Evolutionary conservation across 2,329 filamentous ascomycete species (phyloP).

Genomic region (Raffaelea albimanens): DNA sequence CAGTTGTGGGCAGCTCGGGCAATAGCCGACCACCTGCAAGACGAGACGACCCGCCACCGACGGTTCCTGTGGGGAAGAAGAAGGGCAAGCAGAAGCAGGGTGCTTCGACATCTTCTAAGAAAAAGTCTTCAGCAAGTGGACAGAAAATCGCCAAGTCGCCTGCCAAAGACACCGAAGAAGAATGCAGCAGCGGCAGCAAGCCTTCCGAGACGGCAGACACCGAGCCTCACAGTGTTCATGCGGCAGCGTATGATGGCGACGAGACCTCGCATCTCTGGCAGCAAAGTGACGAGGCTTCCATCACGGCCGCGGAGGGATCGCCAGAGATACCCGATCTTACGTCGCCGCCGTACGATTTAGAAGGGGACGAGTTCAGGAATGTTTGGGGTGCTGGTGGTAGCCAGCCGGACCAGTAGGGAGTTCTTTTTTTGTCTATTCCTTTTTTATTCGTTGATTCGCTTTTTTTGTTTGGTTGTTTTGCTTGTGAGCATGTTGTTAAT

Average conservation of each 20-base stretch:
- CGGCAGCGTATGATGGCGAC: constrained; percentile 1
- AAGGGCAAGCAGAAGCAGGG: constrained; percentile 14
- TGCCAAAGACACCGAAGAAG: constrained; percentile 6
- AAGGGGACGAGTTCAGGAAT: constrained; percentile 14
- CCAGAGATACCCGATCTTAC: not conserved
- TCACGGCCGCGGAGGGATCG: not conserved
- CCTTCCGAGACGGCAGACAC: not conserved
- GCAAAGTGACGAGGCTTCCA: constrained; percentile 2
- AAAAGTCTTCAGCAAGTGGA: constrained; percentile 1
- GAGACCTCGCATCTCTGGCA: constrained; percentile 15
- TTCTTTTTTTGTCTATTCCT: not conserved
- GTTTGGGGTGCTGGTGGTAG: constrained; percentile 12
- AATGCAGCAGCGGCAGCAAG: constrained; percentile 9
- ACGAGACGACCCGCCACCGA: not conserved
- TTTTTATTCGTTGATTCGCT: not conserved
- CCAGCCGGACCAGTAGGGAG: not conserved
- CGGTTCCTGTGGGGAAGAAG: constrained; percentile 10
- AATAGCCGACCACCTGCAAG: not conserved
- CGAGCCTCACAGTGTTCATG: not conserved
- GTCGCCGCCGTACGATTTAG: constrained; percentile 12
- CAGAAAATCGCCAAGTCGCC: too few relatives aligned
- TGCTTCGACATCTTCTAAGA: not conserved
- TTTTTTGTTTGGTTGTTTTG: not conserved
- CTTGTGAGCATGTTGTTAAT: not conserved
- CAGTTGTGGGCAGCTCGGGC: not conserved